These are phyloP conservation scores for Boletus rex-veris DNA, from an alignment of 768 basidiomycete species.

Conservation along the genomic window DNA sequence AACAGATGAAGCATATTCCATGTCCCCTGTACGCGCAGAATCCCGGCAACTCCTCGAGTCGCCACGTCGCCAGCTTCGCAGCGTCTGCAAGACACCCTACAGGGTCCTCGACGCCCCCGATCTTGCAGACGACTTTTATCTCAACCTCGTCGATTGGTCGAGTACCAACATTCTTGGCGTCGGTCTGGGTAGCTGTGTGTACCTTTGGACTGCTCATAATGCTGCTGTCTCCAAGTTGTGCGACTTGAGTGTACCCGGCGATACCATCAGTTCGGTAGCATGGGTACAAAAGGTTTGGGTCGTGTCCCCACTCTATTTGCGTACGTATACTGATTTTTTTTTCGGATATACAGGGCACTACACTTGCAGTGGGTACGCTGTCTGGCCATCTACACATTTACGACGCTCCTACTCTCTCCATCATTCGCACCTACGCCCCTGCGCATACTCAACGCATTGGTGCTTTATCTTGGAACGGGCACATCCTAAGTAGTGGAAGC, in stretches of 20 bases:
- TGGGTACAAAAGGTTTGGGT: conserved; percentile 77
- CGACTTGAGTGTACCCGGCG: conserved; percentile 61
- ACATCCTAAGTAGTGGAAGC: conserved; percentile 85
- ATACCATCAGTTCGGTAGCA: conserved; percentile 81
- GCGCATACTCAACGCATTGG: conserved; percentile 91
- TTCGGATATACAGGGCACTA: conserved; percentile 54
- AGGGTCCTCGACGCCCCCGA: conserved; percentile 97
- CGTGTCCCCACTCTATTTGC: neutral
- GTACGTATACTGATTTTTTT: neutral
- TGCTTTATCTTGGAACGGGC: conserved; percentile 89
- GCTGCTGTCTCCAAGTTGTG: conserved; percentile 90
- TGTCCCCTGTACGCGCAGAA: conserved; percentile 84
- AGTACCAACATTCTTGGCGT: conserved; percentile 94
- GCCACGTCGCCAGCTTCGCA: conserved; percentile 75
- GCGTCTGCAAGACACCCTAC: conserved; percentile 92
- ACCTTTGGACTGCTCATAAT: conserved; percentile 95
- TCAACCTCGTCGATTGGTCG: conserved; percentile 97
- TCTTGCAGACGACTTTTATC: conserved; percentile 96
- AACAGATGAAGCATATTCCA: conserved; percentile 83
- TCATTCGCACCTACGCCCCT: conserved; percentile 76
- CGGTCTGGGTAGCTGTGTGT: conserved; percentile 87
- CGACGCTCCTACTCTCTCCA: conserved; percentile 74
- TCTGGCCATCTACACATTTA: conserved; percentile 88
- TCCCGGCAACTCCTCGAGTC: conserved; percentile 80
- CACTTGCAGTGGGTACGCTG: conserved; percentile 91